Base-by-base conservation (phyloP, 768 basidiomycete genomes). In the Russula emetica region DNA sequence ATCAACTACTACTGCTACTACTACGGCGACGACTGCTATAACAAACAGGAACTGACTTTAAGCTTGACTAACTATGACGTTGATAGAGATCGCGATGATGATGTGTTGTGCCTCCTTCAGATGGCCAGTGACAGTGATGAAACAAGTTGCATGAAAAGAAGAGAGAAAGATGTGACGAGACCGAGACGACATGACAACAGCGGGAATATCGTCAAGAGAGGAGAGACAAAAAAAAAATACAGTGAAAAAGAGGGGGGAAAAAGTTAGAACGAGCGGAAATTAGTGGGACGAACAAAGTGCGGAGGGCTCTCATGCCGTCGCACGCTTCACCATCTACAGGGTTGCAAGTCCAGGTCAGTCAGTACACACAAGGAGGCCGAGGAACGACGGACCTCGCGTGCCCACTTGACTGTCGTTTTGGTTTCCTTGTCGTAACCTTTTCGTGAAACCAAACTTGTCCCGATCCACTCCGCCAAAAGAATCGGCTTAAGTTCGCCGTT, bases 321-420 rank as follows among this genome's bases (percentile, higher is more conserved):
- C 90, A 28, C 79, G 79, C 77, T 88, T 92, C 70, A 91, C 83
- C 85, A 88, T 87, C 90, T 92, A 58, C 24, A 64, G 44, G 34
- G 32, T 45, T 9, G 30, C 8, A 28, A 40, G 5, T 40, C 38
- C 38, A 16, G 11, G 11, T 11, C 11, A 24, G 38, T 22, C 16
- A 58, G 64, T 47, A 42, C 14, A 13, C 30, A 42, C 11, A 36
- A 49, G 64, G 40, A 54, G 50, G 69, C 47, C 18, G 34, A 18
- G 54, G 55, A 51, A 54, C 40, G 20, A 66, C 84, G 58, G 68
- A 94, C 94, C 84, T 97, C 94, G 58, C 90, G 84, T 22, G 94
- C 93, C 93, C 94, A 97, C 66, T 91, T 88, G 77, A 93, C 79
- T 3, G 90, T 92, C 80, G 86, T 90, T 83, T 88, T 94, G 42